A percentile compares a stretch with the other conserved stretches of the same genome.
Evolutionary conservation across 345 rosid species (phyloP).

Genomic region (Passiflora organensis): DNA sequence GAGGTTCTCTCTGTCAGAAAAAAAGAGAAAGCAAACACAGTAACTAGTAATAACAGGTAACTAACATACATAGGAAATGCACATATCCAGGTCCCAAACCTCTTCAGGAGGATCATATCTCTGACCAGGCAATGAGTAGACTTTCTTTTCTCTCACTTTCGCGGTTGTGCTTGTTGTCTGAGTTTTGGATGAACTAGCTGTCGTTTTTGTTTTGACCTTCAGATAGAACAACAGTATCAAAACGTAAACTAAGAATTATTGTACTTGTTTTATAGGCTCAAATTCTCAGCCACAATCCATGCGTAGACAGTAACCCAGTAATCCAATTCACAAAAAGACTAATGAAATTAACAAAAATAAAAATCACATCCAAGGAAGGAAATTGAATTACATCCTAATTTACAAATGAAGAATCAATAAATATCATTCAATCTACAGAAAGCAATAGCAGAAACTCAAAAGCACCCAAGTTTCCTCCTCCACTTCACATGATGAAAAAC

Average conservation of each 20-base stretch:
- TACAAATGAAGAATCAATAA: neutral
- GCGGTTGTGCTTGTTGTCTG: conserved; percentile 35
- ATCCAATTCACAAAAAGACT: conserved; percentile 4
- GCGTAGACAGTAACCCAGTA: neutral
- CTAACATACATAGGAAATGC: conserved; percentile 9
- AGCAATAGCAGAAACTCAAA: neutral
- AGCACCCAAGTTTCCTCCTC: no score
- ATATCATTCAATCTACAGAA: neutral
- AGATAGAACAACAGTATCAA: conserved; percentile 18
- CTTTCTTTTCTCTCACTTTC: conserved; percentile 82
- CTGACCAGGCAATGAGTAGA: conserved; percentile 77
- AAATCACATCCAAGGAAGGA: conserved; percentile 1
- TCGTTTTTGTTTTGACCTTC: conserved; percentile 56
- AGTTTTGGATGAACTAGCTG: conserved; percentile 46
- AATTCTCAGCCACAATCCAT: neutral
- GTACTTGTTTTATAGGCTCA: no score
- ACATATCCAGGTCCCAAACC: conserved; percentile 35
- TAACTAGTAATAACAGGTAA: conserved; percentile 1
- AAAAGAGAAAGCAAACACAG: conserved; percentile 3
- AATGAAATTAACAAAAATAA: neutral
- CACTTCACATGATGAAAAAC: neutral
- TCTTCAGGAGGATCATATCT: conserved; percentile 84
- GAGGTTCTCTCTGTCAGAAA: conserved; percentile 74
- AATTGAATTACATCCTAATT: neutral
- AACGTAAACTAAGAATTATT: conserved; percentile 14